Evolutionary conservation across 1,139 yeast genomes (phyloP).

Genomic region (Entelexis paramagnoliae): DNA sequence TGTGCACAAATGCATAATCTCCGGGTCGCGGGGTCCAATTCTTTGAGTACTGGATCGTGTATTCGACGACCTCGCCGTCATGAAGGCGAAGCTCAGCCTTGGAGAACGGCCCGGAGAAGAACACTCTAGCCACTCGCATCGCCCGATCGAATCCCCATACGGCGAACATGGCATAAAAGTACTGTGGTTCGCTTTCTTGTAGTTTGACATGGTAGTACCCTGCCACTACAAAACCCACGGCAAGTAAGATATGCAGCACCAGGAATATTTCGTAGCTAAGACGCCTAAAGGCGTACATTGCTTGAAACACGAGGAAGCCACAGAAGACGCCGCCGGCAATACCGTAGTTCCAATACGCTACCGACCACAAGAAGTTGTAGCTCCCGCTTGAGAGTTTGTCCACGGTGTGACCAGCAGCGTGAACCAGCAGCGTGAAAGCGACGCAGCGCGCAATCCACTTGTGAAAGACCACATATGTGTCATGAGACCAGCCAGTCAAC

Average conservation of each 20-base stretch:
- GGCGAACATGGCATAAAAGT: constrained; percentile 42
- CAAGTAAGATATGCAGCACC: constrained; percentile 41
- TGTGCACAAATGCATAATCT: constrained; percentile 45
- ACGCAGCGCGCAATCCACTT: constrained; percentile 48
- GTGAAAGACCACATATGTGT: constrained; percentile 50
- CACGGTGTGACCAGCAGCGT: constrained; percentile 24
- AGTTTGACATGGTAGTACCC: constrained; percentile 50
- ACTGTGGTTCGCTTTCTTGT: constrained; percentile 38
- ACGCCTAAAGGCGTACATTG: constrained; percentile 30
- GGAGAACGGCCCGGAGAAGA: constrained; percentile 20
- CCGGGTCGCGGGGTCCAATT: constrained; percentile 37
- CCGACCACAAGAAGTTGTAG: constrained; percentile 29
- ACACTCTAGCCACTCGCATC: constrained; percentile 34
- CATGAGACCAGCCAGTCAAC: constrained; percentile 51
- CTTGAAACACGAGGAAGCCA: constrained; percentile 34
- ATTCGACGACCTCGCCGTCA: constrained; percentile 31
- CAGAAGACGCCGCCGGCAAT: constrained; percentile 38
- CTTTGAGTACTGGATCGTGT: constrained; percentile 25
- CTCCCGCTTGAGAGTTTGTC: constrained; percentile 29
- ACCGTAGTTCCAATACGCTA: constrained; percentile 42
- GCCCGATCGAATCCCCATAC: constrained; percentile 40
- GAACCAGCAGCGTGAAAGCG: constrained; percentile 36
- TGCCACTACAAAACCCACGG: constrained; percentile 45
- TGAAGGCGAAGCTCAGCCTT: constrained; percentile 6
- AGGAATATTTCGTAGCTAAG: constrained; percentile 39